These are phyloP conservation scores for Scedosporium minutisporum DNA, from an alignment of 2,329 filamentous ascomycete genomes.

Conservation along the genomic window DNA sequence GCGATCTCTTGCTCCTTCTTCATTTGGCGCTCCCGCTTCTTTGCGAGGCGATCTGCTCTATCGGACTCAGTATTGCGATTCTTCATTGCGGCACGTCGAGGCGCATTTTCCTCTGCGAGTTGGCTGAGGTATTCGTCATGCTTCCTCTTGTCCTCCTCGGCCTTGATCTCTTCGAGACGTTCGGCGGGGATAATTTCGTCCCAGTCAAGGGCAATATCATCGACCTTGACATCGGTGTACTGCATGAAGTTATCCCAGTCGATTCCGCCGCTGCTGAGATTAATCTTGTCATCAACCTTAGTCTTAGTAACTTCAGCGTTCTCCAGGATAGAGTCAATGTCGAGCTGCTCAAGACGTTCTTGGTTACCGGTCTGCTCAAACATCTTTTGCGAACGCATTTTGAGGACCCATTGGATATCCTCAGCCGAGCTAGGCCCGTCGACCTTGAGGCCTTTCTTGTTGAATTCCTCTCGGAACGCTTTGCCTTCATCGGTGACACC, in stretches of 20 bases:
- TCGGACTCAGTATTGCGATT: slow-evolving; percentile 49
- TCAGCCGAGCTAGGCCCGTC: slow-evolving; percentile 84
- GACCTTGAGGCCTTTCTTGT: slow-evolving; percentile 63
- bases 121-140: slow-evolving; percentile 75
- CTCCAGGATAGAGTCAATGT: slow-evolving; percentile 93
- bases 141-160: slow-evolving; percentile 74
- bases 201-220: slow-evolving; percentile 74
- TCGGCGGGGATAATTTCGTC: slow-evolving; percentile 97
- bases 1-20: slow-evolving; percentile 65
- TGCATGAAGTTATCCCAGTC: slow-evolving; percentile 92
- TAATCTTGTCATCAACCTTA: slow-evolving; percentile 84
- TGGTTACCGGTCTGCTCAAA: slow-evolving; percentile 97
- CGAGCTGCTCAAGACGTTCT: slow-evolving; percentile 89
- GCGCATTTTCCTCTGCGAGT: slow-evolving; percentile 76
- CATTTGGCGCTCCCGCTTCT: slow-evolving; percentile 57
- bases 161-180: slow-evolving; percentile 79
- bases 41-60: slow-evolving; percentile 52
- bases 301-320: slow-evolving; percentile 97
- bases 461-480: slow-evolving; percentile 63
- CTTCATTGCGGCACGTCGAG: slow-evolving; percentile 60
- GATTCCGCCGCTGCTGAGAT: slow-evolving; percentile 77
- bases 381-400: slow-evolving; percentile 97
- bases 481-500: slow-evolving; percentile 94
- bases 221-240: slow-evolving; percentile 95
- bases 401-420: slow-evolving; percentile 92